Evolutionary conservation across 2,329 filamentous ascomycete genomes (phyloP), one percentile per base, ranked within the genome.

Genomic region (Aspergillus jensenii): DNA sequence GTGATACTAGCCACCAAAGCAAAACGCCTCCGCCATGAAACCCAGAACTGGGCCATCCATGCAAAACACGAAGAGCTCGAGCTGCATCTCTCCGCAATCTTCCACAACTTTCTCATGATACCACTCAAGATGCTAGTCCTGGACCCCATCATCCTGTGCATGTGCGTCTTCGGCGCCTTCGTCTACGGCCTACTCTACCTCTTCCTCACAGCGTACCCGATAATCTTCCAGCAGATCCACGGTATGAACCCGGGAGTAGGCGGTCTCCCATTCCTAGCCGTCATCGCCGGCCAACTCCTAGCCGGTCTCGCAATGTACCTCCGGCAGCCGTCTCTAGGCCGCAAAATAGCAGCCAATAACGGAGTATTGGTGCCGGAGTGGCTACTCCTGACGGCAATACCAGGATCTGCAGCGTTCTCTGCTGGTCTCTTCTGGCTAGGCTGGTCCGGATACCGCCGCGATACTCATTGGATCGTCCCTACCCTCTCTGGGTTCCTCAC

Each of bases 351-450:
- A 51, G 60, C 62, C 19, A 74, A 75, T 56, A 64, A 70, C 15
- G 70, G 67, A 9, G 68, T 71, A 9, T 35, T 35, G 19, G 64
- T 75, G 3, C 77, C 77, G 2, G 74, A 79, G 62, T 76, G 74
- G 56, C 69, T 76, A 3, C 76, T 84, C 1, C 76, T 77, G 0
- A 76, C 81, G 3, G 79, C 81, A 60, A 72, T 81, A 11, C 52
- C 79, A 0, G 81, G 81, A 8, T 76, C 76, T 2, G 62, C 78
- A 5, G 66, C 78, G 1, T 80, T 83, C 60, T 67, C 76, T 0
- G 68, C 63, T 0, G 79, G 79, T 4, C 64, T 80, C 17, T 80
- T 80, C 62, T 74, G 73, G 71, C 73, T 78, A 40, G 76, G 72
- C 3, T 78, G 76, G 76, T 72, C 75, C 2, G 74, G 74, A 3